Percentiles rank a stretch among this genome's conserved stretches.
phyloP scores from a whole-genome alignment of 2,329 filamentous ascomycete species.

The Ceratocystis colombiana region DNA sequence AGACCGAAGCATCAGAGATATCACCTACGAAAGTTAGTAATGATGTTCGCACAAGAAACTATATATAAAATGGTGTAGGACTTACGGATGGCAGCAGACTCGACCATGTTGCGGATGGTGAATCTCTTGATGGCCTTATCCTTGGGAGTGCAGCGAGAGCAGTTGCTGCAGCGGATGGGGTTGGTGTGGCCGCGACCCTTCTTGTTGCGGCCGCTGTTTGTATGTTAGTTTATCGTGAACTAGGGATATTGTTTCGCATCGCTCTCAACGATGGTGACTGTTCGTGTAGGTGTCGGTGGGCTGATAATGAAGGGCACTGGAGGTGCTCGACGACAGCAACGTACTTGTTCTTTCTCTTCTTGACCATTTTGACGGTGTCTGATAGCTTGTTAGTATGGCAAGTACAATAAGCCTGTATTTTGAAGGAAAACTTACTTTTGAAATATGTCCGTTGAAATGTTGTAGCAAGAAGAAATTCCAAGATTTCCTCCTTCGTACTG shows the following conservation, averaged over 20 bases:
- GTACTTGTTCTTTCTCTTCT: slow-evolving; percentile 63
- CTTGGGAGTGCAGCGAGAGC: slow-evolving; percentile 85
- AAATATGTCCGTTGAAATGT: slow-evolving; percentile 25
- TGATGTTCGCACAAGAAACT: background rate
- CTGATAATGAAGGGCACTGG: background rate
- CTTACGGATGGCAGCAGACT: slow-evolving; percentile 98
- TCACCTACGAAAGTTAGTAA: slow-evolving; percentile 56
- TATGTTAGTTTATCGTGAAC: slow-evolving; percentile 12
- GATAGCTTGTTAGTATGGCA: slow-evolving; percentile 32
- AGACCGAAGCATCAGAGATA: slow-evolving; percentile 99
- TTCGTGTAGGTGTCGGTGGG: background rate
- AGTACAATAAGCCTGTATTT: slow-evolving; percentile 28
- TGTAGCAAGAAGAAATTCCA: slow-evolving; percentile 22
- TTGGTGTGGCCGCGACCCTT: slow-evolving; percentile 99
- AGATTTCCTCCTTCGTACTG: slow-evolving; percentile 9
- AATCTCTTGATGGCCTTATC: slow-evolving; percentile 99
- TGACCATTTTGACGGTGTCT: slow-evolving; percentile 57
- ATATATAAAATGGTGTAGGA: slow-evolving; percentile 31
- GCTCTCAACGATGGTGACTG: background rate
- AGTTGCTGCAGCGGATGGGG: slow-evolving; percentile 76
- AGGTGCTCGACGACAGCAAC: slow-evolving; percentile 29
- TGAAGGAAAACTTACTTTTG: slow-evolving; percentile 21
- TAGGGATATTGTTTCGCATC: slow-evolving; percentile 26
- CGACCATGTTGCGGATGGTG: slow-evolving; percentile 99
- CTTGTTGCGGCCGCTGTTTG: slow-evolving; percentile 88